Base-by-base conservation (phyloP, 2,329 filamentous ascomycete genomes). In the Aspergillus calidoustus region DNA sequence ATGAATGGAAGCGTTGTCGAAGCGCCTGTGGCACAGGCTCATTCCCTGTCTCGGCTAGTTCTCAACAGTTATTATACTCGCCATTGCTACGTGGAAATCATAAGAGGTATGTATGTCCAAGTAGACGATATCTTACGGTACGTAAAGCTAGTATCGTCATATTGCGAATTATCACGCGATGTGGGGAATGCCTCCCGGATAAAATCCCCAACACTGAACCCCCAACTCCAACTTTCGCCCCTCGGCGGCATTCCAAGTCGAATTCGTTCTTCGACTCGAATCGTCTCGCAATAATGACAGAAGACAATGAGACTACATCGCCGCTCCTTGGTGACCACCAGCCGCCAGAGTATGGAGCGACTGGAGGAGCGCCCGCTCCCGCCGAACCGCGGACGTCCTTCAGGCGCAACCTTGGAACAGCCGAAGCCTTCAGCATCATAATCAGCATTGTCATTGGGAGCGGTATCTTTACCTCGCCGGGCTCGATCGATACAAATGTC, bases 391-490 rank as follows among this genome's bases (percentile, higher is more conserved):
- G 57, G 34, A 48, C 57, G 7, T 52, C 54, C 15, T 67, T 67
- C 56, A 64, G 54, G 30, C 63, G 63, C 3, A 64, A 65, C 9
- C 63, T 67, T 1, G 65, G 65, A 7, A 55, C 65, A 17, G 47
- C 63, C 31, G 65, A 67, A 49, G 65, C 65, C 5, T 67, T 67
- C 38, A 59, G 63, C 49, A 66, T 67, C 43, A 58, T 67, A 41
- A 67, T 67, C 52, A 67, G 65, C 51, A 66, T 67, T 23, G 65
- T 67, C 9, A 66, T 67, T n/a, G 65, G 65, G 3, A 67, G 65
- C 47, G 65, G 65, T 1, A 55, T 67, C 13, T 67, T 67, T 15
- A 67, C 65, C 1, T 67, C 65, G 0, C 65, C 65, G 0, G 65
- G 65, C 1, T 60, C 65, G 0, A 67, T 67, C 11, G 65, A 67